Evolutionary conservation across 768 basidiomycete genomes (phyloP).

Genomic region (Tephrocybe sp.): DNA sequence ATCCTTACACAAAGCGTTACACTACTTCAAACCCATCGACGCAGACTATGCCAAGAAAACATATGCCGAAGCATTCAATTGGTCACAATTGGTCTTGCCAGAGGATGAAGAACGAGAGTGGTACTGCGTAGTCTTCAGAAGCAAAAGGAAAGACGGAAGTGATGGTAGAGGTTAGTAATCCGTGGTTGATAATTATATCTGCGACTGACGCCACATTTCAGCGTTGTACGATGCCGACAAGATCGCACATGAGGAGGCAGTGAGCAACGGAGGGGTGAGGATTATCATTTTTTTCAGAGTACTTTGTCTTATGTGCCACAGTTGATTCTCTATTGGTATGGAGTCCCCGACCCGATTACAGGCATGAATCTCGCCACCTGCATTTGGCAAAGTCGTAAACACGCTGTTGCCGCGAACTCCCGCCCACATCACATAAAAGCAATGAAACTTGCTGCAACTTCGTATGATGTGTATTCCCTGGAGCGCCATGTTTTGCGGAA

Average conservation of each 20-base stretch:
- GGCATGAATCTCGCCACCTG: slow-evolving; percentile 93
- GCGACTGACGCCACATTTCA: slow-evolving; percentile 25
- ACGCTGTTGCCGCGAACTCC: slow-evolving; percentile 79
- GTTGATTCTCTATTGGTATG: slow-evolving; percentile 95
- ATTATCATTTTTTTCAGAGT: slow-evolving; percentile 9
- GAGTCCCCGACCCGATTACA: slow-evolving; percentile 70
- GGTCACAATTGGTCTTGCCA: slow-evolving; percentile 69
- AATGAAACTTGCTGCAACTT: slow-evolving; percentile 73
- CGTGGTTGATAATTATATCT: not conserved
- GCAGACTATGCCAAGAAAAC: slow-evolving; percentile 59
- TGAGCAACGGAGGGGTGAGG: slow-evolving; percentile 81
- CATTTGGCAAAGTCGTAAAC: slow-evolving; percentile 89
- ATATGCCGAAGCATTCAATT: slow-evolving; percentile 87
- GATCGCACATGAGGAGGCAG: slow-evolving; percentile 90
- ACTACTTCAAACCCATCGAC: slow-evolving; percentile 65
- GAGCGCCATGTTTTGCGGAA: slow-evolving; percentile 79
- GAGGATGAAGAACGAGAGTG: slow-evolving; percentile 77
- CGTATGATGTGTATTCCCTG: slow-evolving; percentile 78
- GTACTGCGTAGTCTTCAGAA: slow-evolving; percentile 92
- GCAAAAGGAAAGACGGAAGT: slow-evolving; percentile 69
- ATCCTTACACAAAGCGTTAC: slow-evolving; percentile 83
- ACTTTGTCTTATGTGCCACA: slow-evolving; percentile 24
- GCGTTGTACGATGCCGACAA: slow-evolving; percentile 87
- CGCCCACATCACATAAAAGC: slow-evolving; percentile 82
- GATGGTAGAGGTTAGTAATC: slow-evolving; percentile 58